Evolutionary conservation across 2,329 filamentous ascomycete species (phyloP).

Genomic region (Mollisiaceae sp.): DNA sequence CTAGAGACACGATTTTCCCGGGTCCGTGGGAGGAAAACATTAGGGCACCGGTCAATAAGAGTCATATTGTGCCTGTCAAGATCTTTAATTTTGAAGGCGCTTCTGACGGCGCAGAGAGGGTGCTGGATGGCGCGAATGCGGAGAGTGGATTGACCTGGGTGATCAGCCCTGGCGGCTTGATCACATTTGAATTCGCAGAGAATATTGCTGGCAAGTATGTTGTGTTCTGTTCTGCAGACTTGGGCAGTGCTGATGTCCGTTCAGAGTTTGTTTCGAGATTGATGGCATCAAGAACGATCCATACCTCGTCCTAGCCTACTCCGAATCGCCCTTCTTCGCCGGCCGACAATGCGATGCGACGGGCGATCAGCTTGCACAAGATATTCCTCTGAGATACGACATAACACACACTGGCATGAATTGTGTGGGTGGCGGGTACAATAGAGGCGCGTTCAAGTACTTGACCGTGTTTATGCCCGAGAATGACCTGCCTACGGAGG

Average conservation of each 20-base stretch:
- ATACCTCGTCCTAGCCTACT: conserved; percentile 44
- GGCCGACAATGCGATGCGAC: conserved; percentile 45
- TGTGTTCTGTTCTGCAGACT: background rate
- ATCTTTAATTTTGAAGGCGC: conserved; percentile 45
- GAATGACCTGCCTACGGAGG: conserved; percentile 30
- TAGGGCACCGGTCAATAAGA: conserved; percentile 45
- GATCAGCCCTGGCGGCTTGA: conserved; percentile 41
- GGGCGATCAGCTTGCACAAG: conserved; percentile 40
- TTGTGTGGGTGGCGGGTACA: conserved; percentile 45
- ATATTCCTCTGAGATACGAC: conserved; percentile 42
- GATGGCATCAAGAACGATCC: conserved; percentile 39
- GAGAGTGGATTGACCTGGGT: conserved; percentile 22
- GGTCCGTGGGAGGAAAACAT: conserved; percentile 49
- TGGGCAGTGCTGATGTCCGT: conserved; percentile 12
- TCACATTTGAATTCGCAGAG: conserved; percentile 49
- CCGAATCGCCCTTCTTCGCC: conserved; percentile 46
- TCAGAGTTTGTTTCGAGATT: conserved; percentile 46
- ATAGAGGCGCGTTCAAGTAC: conserved; percentile 48
- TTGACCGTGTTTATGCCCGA: conserved; percentile 45
- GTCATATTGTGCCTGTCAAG: conserved; percentile 42
- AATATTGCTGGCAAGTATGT: conserved; percentile 49
- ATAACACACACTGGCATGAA: conserved; percentile 41
- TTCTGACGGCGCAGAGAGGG: conserved; percentile 32
- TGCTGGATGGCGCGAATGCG: conserved; percentile 26
- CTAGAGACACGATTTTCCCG: conserved; percentile 44